Evolutionary conservation across 139 green algal species (phyloP).

Genomic region (Penium margaritaceum): DNA sequence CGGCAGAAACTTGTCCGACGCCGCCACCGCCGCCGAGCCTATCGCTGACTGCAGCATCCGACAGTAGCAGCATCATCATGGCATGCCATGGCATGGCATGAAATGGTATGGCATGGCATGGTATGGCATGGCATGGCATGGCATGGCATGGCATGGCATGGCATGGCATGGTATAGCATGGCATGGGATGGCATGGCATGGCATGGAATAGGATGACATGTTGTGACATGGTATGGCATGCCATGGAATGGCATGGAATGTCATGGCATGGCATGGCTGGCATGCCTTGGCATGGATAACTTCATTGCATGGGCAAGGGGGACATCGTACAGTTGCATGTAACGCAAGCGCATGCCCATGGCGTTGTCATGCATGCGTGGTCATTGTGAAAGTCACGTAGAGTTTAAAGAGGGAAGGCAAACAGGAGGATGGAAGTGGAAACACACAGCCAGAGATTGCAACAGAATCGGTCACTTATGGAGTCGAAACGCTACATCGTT

Average conservation of each 20-base stretch:
- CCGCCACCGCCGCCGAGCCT: conserved; percentile 59
- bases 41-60: conserved; percentile 47
- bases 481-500: no score
- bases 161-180: conserved; percentile 6
- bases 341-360: no score
- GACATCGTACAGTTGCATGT: no score
- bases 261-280: no score
- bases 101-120: not conserved
- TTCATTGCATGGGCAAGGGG: no score
- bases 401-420: no score
- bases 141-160: conserved; percentile 3
- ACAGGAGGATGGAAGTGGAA: no score
- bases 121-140: not conserved
- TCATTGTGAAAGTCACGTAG: no score
- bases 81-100: conserved; percentile 4
- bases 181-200: conserved; percentile 1
- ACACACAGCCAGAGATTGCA: no score
- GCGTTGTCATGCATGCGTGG: no score
- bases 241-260: not conserved
- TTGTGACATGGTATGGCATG: not conserved
- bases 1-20: conserved; percentile 53
- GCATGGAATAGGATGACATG: not conserved
- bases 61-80: not conserved
- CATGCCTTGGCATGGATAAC: no score
- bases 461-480: no score